Conservation (phyloP, 306 rosid genomes). For the Lablab purpureus region DNA sequence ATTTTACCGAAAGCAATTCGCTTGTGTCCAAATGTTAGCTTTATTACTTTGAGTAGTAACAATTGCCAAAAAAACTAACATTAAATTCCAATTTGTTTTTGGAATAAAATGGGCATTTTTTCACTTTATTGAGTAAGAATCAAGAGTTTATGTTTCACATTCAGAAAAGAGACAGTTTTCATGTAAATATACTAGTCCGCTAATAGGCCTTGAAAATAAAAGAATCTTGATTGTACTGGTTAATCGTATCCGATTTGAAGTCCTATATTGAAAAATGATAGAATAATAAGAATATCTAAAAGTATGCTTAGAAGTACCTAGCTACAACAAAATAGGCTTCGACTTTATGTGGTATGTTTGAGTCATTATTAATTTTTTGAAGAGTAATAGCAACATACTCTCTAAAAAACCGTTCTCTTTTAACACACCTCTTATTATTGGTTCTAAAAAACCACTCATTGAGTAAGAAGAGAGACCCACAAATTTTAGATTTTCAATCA, state of each 20-base stretch:
- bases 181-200: constrained; percentile 1
- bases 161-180: constrained; percentile 14
- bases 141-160: not conserved
- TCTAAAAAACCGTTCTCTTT: too few species aligned
- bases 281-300: not conserved
- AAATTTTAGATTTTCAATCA: too few species aligned
- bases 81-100: not conserved
- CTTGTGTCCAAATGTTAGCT: constrained; percentile 2
- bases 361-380: not conserved
- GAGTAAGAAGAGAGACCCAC: too few species aligned
- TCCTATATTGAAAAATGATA: not conserved
- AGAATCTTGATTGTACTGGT: constrained; percentile 7
- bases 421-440: too few species aligned
- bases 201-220: not conserved
- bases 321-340: constrained; percentile 1
- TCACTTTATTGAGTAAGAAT: not conserved
- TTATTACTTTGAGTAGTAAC: not conserved
- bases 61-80: not conserved
- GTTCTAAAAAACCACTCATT: too few species aligned
- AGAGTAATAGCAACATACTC: too few species aligned
- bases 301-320: not conserved
- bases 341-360: not conserved
- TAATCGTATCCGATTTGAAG: constrained; percentile 11
- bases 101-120: not conserved
- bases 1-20: not conserved